Evolutionary conservation across 768 basidiomycete species (phyloP).

Genomic region (Lactarius vividus): DNA sequence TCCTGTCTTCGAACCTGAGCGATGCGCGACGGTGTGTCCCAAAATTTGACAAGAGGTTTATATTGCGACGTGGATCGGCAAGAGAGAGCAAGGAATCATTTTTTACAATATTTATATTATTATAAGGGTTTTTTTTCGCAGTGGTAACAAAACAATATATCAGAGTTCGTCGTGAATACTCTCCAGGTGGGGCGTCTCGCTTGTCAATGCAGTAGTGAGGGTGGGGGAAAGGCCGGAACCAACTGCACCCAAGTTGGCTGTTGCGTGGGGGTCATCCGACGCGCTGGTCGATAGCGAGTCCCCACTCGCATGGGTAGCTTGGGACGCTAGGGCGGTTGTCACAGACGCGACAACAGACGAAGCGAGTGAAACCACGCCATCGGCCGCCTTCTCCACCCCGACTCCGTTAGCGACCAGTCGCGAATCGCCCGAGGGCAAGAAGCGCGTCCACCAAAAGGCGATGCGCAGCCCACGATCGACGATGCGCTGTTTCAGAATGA

Average conservation of each 20-base stretch:
- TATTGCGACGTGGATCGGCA: too few relatives aligned
- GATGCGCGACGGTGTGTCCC: too few relatives aligned
- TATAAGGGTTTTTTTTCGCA: too few relatives aligned
- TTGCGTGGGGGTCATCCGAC: neutral
- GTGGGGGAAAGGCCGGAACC: neutral
- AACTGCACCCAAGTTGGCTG: neutral
- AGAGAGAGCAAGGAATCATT: too few relatives aligned
- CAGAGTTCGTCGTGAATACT: constrained; percentile 20
- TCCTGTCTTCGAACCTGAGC: too few relatives aligned
- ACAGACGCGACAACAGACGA: constrained; percentile 11
- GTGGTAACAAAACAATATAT: too few relatives aligned
- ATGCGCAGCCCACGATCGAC: constrained; percentile 75
- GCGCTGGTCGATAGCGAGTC: neutral
- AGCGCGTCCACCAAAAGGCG: constrained; percentile 86
- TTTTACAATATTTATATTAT: too few relatives aligned
- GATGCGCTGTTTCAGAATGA: constrained; percentile 85
- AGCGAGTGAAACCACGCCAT: neutral
- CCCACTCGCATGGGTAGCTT: neutral
- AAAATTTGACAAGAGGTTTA: too few relatives aligned
- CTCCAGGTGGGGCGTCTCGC: neutral
- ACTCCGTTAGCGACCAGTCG: neutral
- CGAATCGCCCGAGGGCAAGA: constrained; percentile 45
- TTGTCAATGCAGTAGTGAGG: neutral
- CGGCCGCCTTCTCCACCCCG: constrained; percentile 2
- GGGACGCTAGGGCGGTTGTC: constrained; percentile 1